Percentiles rank a stretch among this genome's conserved stretches.
These are phyloP conservation scores for Heliosperma pusillum DNA, from an alignment of 148 eudicot genomes.

Conservation along the genomic window DNA sequence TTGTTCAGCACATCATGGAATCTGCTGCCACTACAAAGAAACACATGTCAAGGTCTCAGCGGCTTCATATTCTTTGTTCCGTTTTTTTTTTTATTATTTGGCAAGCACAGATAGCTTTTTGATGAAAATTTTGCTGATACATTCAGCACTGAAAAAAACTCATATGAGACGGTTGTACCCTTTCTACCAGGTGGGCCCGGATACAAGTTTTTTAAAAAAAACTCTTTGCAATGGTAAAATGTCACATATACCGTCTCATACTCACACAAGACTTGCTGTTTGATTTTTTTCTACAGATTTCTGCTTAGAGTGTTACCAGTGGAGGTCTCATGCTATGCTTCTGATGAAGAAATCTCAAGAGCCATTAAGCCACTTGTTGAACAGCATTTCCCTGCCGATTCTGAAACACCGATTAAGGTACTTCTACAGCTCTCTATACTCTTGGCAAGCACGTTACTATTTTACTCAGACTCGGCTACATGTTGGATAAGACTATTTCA, in stretches of 20 bases:
- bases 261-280: background rate
- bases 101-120: background rate
- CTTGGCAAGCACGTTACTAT: no score
- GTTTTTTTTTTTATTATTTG: background rate
- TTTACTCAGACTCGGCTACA: no score
- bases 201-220: no score
- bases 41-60: constrained; percentile 74
- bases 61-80: background rate
- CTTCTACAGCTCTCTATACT: background rate
- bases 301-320: constrained; percentile 79
- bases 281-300: constrained; percentile 41
- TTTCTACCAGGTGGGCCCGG: no score
- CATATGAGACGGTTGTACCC: no score
- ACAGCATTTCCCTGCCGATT: constrained; percentile 59
- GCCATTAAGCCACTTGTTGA: constrained; percentile 77
- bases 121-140: background rate
- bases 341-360: constrained; percentile 82
- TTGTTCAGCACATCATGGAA: constrained; percentile 80
- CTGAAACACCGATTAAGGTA: constrained; percentile 71
- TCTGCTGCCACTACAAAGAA: constrained; percentile 71
- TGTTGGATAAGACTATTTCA: no score
- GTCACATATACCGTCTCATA: no score
- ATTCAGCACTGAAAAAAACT: background rate
- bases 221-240: no score
- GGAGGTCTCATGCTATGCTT: constrained; percentile 84